Base-by-base conservation (phyloP, 148 eudicot genomes). In the Nyssa sinensis region DNA sequence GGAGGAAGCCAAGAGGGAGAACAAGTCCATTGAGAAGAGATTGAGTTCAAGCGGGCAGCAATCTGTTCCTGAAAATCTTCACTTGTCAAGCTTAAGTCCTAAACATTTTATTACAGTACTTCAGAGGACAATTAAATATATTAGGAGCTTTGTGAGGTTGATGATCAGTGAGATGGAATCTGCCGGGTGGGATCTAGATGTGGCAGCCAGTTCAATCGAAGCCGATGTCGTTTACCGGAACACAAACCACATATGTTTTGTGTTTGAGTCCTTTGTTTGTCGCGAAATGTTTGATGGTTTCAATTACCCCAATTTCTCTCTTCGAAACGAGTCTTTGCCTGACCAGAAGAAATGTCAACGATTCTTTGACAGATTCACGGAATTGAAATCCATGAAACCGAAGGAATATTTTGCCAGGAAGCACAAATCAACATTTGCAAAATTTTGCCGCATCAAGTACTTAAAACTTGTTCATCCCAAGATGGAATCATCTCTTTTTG, bases 251-350 rank as follows among this genome's bases (percentile, higher is more conserved):
- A 86, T 29, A 31, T 85, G 91, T 75, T 93, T 79, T 47, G 82
- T 94, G 14, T 85, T 93, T 16, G 98, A 95, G 81, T 93, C 98
- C 12, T 95, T 90, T 62, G 90, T 95, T 7, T 91, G 91, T 81
- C 72, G 84, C 47, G 89, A 83, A 75, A 91, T 95, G 93, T 93
- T 95, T 23, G 98, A 89, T 67, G 84, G 91, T 68, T 93, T 95
- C 83, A 83, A 86, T 59, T 53, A 69, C 31, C 91, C 92, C 0
- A 75, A 81, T 74, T 95, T 89, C 72, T 82, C 82, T 63, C 80
- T 79, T 16, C 69, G 80, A 7, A 74, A 85, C 2, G 94, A 87
- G 30, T 74, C 81, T 44, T 62, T 79, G 30, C 84, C 88, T 2
- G 87, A 81, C 31, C 74, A 75, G 47, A 75, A 76, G 47, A 86